Evolutionary conservation across 306 rosid genomes (phyloP).

Genomic region (Alnus glutinosa): DNA sequence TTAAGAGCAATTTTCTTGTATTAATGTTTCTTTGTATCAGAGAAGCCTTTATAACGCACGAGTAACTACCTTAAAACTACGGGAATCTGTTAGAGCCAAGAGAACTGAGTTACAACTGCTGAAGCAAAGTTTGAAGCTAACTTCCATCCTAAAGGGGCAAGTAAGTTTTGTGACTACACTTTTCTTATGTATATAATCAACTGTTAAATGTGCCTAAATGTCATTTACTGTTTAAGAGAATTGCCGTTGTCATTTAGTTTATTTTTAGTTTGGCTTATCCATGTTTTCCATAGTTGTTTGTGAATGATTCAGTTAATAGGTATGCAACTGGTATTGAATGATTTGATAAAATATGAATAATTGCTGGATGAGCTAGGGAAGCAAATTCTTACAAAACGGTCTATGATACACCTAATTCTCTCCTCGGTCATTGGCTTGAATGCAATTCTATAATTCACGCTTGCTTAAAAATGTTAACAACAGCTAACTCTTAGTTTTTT

Average conservation of each 20-base stretch:
- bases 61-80: conserved; percentile 62
- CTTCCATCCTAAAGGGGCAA: conserved; percentile 76
- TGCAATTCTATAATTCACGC: not conserved
- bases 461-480: not conserved
- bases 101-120: conserved; percentile 66
- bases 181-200: conserved; percentile 9
- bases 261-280: not conserved
- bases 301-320: not conserved
- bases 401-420: not conserved
- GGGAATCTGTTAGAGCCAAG: conserved; percentile 88
- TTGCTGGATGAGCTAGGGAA: not conserved
- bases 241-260: not conserved
- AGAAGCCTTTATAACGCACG: conserved; percentile 74
- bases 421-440: not conserved
- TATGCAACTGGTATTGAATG: not conserved
- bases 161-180: conserved; percentile 49
- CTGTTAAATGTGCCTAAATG: conserved; percentile 8
- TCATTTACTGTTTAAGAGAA: not conserved
- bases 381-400: not conserved
- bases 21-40: conserved; percentile 50
- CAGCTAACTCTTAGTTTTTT: not conserved
- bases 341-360: not conserved
- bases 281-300: not conserved
- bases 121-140: conserved; percentile 66
- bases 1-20: conserved; percentile 13